Conservation (phyloP, 768 basidiomycete species). For the Termitomyces sp. region DNA sequence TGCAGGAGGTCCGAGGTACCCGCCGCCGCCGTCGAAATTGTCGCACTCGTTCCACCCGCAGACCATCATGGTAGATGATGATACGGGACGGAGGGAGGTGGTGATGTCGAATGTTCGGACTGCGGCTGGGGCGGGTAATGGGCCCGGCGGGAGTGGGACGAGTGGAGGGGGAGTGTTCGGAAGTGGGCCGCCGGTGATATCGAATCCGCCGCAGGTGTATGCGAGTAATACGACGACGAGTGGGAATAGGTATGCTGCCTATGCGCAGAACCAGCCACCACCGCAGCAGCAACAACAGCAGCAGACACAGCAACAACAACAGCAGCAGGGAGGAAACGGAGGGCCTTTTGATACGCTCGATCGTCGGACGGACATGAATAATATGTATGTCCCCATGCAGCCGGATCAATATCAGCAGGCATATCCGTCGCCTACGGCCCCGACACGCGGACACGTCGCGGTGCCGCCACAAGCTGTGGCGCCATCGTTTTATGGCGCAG, state of each 20-base stretch:
- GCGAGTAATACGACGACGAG: slow-evolving; percentile 47
- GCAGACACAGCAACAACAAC: slow-evolving; percentile 31
- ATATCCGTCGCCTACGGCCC: slow-evolving; percentile 41
- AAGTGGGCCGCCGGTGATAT: slow-evolving; percentile 48
- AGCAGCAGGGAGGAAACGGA: slow-evolving; percentile 23
- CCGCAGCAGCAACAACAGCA: slow-evolving; percentile 24
- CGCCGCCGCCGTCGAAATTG: slow-evolving; percentile 63
- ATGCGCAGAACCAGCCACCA: slow-evolving; percentile 43
- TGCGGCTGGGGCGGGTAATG: slow-evolving; percentile 47
- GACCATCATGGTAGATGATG: slow-evolving; percentile 66
- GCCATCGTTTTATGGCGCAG: slow-evolving; percentile 70
- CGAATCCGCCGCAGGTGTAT: slow-evolving; percentile 78
- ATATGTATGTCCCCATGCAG: slow-evolving; percentile 79
- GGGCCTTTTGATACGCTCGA: slow-evolving; percentile 61
- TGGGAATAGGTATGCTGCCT: slow-evolving; percentile 63
- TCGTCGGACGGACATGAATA: slow-evolving; percentile 61
- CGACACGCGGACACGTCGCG: slow-evolving; percentile 42
- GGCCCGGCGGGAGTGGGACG: slow-evolving; percentile 24
- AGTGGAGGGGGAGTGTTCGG: slow-evolving; percentile 42
- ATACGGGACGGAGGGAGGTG: slow-evolving; percentile 55
- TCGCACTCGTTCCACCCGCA: slow-evolving; percentile 68
- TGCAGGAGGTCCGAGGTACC: slow-evolving; percentile 43
- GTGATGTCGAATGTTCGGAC: slow-evolving; percentile 78
- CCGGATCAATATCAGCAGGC: slow-evolving; percentile 71
- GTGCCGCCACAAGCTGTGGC: slow-evolving; percentile 52